Evolutionary conservation across 345 rosid genomes (phyloP).

Genomic region (Rhizophora apiculata): DNA sequence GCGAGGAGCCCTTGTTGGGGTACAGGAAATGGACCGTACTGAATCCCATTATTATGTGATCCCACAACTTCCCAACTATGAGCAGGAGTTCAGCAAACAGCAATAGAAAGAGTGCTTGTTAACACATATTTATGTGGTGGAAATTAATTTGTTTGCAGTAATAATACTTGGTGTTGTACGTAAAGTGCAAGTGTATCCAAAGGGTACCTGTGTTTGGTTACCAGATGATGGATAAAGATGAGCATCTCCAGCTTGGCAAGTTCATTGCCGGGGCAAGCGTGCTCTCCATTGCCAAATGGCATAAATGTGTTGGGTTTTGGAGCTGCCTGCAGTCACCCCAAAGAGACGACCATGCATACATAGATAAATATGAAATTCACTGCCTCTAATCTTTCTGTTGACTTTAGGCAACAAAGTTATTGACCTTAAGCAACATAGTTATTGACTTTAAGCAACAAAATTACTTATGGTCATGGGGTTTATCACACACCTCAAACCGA

Average conservation of each 20-base stretch:
- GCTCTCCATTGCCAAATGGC: conserved; percentile 97
- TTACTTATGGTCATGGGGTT: no score
- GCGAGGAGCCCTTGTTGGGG: conserved; percentile 74
- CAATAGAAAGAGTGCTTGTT: background rate
- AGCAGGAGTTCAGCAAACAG: background rate
- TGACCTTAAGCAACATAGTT: no score
- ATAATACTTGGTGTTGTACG: no score
- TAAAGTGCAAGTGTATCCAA: no score
- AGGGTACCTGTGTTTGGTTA: conserved; percentile 61
- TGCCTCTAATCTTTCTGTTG: no score
- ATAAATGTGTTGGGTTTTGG: conserved; percentile 77
- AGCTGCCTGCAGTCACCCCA: conserved; percentile 40
- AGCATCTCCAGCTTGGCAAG: conserved; percentile 90
- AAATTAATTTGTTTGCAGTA: no score
- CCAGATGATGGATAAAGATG: conserved; percentile 68
- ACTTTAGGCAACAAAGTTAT: no score
- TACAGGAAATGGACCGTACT: conserved; percentile 84
- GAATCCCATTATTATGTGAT: conserved; percentile 49
- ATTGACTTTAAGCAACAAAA: no score
- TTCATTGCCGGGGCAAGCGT: conserved; percentile 89
- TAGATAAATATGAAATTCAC: background rate
- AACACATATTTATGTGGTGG: no score
- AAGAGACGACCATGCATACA: background rate
- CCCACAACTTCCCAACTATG: conserved; percentile 82
- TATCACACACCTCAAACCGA: conserved; percentile 65